These are phyloP conservation scores for Calocybe indica DNA, from an alignment of 768 basidiomycete genomes.

Conservation along the genomic window DNA sequence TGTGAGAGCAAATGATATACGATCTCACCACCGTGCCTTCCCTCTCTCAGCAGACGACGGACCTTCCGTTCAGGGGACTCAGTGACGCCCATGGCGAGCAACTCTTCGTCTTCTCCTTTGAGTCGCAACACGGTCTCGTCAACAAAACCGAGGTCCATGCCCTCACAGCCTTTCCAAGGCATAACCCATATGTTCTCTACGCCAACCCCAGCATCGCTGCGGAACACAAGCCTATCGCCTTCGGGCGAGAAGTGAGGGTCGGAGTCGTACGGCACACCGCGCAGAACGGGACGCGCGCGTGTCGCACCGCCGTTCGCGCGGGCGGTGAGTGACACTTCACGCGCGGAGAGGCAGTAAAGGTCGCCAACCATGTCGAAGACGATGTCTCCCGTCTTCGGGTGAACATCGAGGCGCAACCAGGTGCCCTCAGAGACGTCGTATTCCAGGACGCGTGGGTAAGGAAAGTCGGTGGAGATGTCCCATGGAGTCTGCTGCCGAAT, in stretches of 20 bases:
- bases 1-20: not conserved
- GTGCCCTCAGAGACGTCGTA: constrained; percentile 73
- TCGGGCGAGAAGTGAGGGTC: constrained; percentile 70
- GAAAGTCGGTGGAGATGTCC: constrained; percentile 75
- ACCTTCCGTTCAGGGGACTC: constrained; percentile 44
- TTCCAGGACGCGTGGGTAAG: constrained; percentile 57
- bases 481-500: constrained; percentile 53
- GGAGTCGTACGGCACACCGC: constrained; percentile 63
- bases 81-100: constrained; percentile 41
- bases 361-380: constrained; percentile 75
- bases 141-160: constrained; percentile 42
- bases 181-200: constrained; percentile 73
- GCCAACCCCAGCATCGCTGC: constrained; percentile 68
- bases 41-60: constrained; percentile 51
- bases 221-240: constrained; percentile 59
- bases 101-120: constrained; percentile 35
- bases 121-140: constrained; percentile 28
- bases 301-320: constrained; percentile 12
- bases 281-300: constrained; percentile 50
- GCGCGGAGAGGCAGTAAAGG: constrained; percentile 60
- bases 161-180: constrained; percentile 60
- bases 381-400: constrained; percentile 63
- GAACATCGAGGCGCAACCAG: constrained; percentile 70
- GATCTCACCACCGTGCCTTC: constrained; percentile 39
- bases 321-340: constrained; percentile 17